These are phyloP conservation scores for Primulina huaijiensis DNA, from an alignment of 257 asterid genomes.

Conservation along the genomic window DNA sequence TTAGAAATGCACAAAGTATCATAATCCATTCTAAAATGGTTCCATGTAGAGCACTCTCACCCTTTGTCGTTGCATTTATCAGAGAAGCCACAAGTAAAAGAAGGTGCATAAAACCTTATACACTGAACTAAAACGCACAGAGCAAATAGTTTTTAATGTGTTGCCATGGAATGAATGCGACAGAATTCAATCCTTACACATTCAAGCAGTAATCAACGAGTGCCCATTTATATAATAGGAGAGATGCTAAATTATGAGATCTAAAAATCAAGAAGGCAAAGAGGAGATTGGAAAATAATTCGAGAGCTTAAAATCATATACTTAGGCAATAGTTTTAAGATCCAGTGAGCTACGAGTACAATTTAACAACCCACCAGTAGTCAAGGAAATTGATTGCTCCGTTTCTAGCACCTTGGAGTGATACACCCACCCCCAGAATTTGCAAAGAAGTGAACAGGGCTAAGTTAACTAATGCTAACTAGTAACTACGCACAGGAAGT, in stretches of 20 bases:
- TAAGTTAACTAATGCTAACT: neutral
- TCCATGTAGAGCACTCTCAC: neutral
- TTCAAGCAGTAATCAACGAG: neutral
- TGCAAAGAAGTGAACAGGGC: neutral
- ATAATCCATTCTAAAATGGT: constrained; percentile 5
- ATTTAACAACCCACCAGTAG: neutral
- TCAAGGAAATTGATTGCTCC: neutral
- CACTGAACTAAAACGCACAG: neutral
- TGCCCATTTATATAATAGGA: neutral
- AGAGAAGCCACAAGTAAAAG: constrained; percentile 1
- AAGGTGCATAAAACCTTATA: neutral
- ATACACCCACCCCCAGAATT: neutral
- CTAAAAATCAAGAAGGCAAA: neutral
- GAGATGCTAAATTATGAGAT: neutral
- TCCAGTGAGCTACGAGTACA: neutral
- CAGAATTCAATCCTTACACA: neutral
- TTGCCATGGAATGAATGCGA: neutral
- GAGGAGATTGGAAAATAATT: neutral
- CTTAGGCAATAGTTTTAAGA: neutral
- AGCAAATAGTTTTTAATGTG: neutral
- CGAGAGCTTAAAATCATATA: neutral
- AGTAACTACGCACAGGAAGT: neutral
- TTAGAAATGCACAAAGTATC: constrained; percentile 25
- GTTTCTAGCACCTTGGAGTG: neutral
- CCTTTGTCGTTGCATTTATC: neutral